phyloP scores from a whole-genome alignment of 768 basidiomycete species.

The Tricholoma flavovirens region DNA sequence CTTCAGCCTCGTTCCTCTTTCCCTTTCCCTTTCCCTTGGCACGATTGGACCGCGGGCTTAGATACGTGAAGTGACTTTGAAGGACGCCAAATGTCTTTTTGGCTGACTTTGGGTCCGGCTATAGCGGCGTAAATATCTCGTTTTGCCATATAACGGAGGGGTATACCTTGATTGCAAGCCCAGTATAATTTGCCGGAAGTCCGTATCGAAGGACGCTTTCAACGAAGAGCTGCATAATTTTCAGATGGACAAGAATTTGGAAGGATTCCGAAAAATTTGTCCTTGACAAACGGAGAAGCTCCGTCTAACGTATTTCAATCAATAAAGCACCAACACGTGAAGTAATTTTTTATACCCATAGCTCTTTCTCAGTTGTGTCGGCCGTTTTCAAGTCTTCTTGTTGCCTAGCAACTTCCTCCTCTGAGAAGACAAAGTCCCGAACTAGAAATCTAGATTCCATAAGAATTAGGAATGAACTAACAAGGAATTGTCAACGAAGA shows the following conservation, averaged over 20 bases:
- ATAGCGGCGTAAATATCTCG: neutral
- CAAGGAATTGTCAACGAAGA: slow-evolving; percentile 4
- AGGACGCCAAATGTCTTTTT: slow-evolving; percentile 74
- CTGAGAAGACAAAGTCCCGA: slow-evolving; percentile 90
- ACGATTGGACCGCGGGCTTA: slow-evolving; percentile 61
- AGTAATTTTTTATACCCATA: slow-evolving; percentile 73
- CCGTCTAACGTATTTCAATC: slow-evolving; percentile 51
- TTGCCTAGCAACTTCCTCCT: slow-evolving; percentile 75
- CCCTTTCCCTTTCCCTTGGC: slow-evolving; percentile 36
- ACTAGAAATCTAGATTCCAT: slow-evolving; percentile 67
- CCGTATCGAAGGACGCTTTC: slow-evolving; percentile 97
- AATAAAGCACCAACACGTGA: neutral
- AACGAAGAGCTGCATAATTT: slow-evolving; percentile 84
- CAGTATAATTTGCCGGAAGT: slow-evolving; percentile 85
- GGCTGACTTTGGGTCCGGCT: slow-evolving; percentile 84
- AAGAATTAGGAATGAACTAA: slow-evolving; percentile 2
- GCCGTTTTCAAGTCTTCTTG: slow-evolving; percentile 75
- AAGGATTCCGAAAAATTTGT: slow-evolving; percentile 98
- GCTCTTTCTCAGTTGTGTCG: slow-evolving; percentile 86
- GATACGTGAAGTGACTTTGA: slow-evolving; percentile 75
- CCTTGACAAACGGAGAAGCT: slow-evolving; percentile 81
- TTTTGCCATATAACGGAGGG: neutral
- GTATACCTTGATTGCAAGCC: slow-evolving; percentile 70
- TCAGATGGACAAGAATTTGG: slow-evolving; percentile 90
- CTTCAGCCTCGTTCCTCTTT: slow-evolving; percentile 44